A percentile compares a stretch with the other conserved stretches of the same genome.
Conservation (phyloP, 768 basidiomycete species). For the Lyophyllum semitale region DNA sequence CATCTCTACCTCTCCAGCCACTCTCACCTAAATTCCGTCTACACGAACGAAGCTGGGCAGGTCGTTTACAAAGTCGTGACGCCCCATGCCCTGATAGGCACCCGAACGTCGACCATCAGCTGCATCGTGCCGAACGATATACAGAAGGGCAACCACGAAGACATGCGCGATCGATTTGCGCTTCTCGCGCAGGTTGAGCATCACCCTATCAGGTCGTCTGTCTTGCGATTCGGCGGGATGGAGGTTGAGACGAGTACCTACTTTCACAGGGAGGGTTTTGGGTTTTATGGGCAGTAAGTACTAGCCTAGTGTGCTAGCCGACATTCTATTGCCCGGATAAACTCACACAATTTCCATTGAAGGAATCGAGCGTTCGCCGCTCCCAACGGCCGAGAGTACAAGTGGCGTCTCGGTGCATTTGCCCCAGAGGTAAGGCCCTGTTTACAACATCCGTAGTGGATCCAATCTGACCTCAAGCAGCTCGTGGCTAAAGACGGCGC, state of each 20-base stretch:
- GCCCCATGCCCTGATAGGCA: not conserved
- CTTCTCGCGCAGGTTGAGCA: constrained; percentile 11
- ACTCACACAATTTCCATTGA: not conserved
- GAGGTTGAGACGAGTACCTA: constrained; percentile 26
- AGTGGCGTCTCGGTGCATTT: constrained; percentile 14
- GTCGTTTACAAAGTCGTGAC: constrained; percentile 22
- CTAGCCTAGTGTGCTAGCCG: not conserved
- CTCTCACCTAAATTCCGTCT: constrained; percentile 16
- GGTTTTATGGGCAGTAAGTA: constrained; percentile 16
- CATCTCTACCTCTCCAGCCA: constrained; percentile 15
- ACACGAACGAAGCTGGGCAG: constrained; percentile 22
- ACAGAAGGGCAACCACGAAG: not conserved
- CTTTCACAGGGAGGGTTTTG: constrained; percentile 23
- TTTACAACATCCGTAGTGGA: not conserved
- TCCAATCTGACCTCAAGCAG: not conserved
- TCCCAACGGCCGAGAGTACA: constrained; percentile 22
- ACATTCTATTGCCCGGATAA: not conserved
- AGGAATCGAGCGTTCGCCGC: constrained; percentile 22
- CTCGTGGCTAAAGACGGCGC: constrained; percentile 5
- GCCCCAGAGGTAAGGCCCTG: constrained; percentile 5
- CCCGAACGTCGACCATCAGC: constrained; percentile 8
- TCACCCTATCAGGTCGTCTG: constrained; percentile 18
- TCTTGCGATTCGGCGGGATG: constrained; percentile 26
- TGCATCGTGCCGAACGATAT: constrained; percentile 11
- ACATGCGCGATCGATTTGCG: constrained; percentile 11